Conservation (phyloP, 805 yeast species). For the Metschnikowia aberdeeniae region DNA sequence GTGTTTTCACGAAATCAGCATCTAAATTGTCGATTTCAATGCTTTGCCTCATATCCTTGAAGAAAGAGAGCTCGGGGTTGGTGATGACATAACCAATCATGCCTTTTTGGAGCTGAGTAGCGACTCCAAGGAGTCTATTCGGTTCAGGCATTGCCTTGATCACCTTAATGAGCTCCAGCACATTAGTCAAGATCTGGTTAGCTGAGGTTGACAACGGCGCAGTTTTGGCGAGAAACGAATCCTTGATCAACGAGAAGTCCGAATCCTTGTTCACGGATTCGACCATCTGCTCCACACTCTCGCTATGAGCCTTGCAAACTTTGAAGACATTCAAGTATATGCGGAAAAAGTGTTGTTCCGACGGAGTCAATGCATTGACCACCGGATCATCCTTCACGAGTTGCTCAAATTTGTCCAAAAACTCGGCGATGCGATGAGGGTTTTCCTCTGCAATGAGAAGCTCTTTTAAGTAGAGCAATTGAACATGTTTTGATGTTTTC, state of each 20-base stretch:
- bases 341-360: constrained; percentile 26
- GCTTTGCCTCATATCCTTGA: constrained; percentile 6
- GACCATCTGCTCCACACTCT: constrained; percentile 22
- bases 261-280: constrained; percentile 31
- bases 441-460: constrained; percentile 34
- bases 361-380: constrained; percentile 14
- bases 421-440: constrained; percentile 22
- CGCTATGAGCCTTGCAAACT: constrained; percentile 19
- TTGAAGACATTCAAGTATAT: constrained; percentile 26
- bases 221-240: constrained; percentile 14
- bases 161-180: constrained; percentile 13
- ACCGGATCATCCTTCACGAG: constrained; percentile 15
- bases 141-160: constrained; percentile 11
- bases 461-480: constrained; percentile 36
- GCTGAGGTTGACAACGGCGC: constrained; percentile 15
- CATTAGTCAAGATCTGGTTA: constrained; percentile 11
- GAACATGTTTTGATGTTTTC: constrained; percentile 26
- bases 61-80: constrained; percentile 9
- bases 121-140: constrained; percentile 5
- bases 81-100: constrained; percentile 9
- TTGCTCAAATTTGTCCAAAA: constrained; percentile 25
- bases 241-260: constrained; percentile 25
- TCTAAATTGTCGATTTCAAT: constrained; percentile 1
- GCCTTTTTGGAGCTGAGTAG: constrained; percentile 10
- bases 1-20: constrained; percentile 6